Evolutionary conservation across 1,284 basidiomycete species (phyloP), one percentile per base, ranked within the genome.

Genomic region (Tylopilus sp.): DNA sequence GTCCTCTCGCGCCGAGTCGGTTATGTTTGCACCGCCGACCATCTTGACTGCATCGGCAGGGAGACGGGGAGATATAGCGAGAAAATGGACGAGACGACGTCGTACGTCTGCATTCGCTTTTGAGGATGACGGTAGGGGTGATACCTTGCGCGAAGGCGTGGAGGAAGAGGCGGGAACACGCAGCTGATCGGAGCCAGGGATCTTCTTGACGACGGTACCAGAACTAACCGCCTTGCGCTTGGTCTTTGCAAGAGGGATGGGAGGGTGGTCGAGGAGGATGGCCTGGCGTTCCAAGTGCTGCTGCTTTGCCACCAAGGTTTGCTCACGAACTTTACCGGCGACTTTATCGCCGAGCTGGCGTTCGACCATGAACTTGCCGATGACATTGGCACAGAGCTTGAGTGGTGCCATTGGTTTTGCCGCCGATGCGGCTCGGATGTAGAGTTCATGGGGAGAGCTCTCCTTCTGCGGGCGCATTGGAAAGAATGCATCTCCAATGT

Each of bases 381-480:
- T 82, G 53, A 94, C 86, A 69, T 87, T 89, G 64, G 91, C 92
- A 69, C 89, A 86, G n/a, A 90, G 85, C 74, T 90, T 91, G 69
- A 94, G 85, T 1, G 90, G 87, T 0, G 87, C 85, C 69, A 81
- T 86, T 38, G 85, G 87, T 76, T 88, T 89, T 41, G 81, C 78
- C 8, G 84, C 80, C n/a, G 85, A 83, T 44, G 87, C 80, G 19
- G 86, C 81, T 18, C 91, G 86, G 24, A 93, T 83, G 77, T 91
- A 94, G 53, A 94, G 83, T 69, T 94, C 92, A 70, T 92, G 90
- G 16, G 84, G 80, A 1, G 82, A 75, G 66, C 81, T 82, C 76
- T 92, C 92, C 62, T 81, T 81, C 58, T 79, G 76, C 7, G 84
- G 77, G 6, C 79, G 81, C 81, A 92, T 85, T 5, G 90, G 83